Evolutionary conservation across 1,139 yeast species (phyloP), one percentile per base, ranked within the genome.

Genomic region (Geotrichum citri-aurantii): DNA sequence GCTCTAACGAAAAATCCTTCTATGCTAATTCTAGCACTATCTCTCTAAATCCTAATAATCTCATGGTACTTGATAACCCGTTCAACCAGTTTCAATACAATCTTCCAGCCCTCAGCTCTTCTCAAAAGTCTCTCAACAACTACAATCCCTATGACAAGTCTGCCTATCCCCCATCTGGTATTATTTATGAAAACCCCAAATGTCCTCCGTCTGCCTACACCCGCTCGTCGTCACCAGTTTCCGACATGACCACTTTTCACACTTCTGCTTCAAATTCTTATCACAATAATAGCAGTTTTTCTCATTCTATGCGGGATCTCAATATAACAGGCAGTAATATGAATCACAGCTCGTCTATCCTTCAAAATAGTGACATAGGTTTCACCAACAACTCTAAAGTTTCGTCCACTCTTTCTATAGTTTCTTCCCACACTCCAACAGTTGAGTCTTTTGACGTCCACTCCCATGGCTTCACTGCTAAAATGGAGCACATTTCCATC

Each of bases 341-440:
- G 7, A 42, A 24, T 8, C 21, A 44, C 7, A 17, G 48, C 26
- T 8, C 14, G 7, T 44, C 53, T 12, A 27, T 14, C 8, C 19
- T 23, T 44, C 54, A 23, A 5, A 48, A 17, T 42, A 54, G 51
- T 11, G 19, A 33, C 14, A 46, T 56, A 42, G 40, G 40, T 37
- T 14, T 51, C 7, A 10, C n/a, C 40, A 51, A 51, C 40, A 2
- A 29, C 3, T 56, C 55, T 27, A 48, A 48, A 24, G 59, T 26
- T 10, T 54, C 60, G 3, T 58, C 58, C 1, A 48, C 57, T 8
- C 37, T 58, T 19, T 58, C 61, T 2, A 51, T 44, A 12, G 61
- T 58, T n/a, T 51, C 58, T 44, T 55, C 61, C 7, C 61, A 58
- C 29, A 55, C 61, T 2, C 58, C 61, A 26, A 55, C 61, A 7